Base-by-base conservation (phyloP, 768 basidiomycete species). In the Mycena chlorophos region DNA sequence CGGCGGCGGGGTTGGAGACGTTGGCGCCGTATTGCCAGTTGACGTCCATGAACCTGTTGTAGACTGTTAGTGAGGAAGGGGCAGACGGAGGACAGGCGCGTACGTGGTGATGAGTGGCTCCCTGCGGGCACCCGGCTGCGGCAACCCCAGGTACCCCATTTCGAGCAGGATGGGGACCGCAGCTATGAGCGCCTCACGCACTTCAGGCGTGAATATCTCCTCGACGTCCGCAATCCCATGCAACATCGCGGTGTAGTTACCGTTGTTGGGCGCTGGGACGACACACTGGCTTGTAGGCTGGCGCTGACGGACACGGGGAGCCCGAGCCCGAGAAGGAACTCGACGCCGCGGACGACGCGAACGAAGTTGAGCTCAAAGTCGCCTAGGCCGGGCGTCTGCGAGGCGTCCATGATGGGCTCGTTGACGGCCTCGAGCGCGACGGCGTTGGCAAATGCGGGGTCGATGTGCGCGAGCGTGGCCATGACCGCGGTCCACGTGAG, bases 401-500 rank as follows among this genome's bases (percentile, higher is more conserved):
- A 65, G 5, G 88, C 86, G 63, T 92, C 72, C 86, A 84, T 87
- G 63, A 89, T 82, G 0, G 86, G 87, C 55, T 92, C 90, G 58
- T 92, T 92, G 28, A 87, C 75, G 1, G 90, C 90, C 61, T 92
- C 80, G 28, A 92, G 85, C 1, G 86, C 74, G 38, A 86, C 84
- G n/a, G 87, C 88, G 28, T 75, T 82, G 17, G 61, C 70, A 63
- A 92, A 92, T 37, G 74, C 72, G 4, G 88, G 77, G 65, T 91
- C 85, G 30, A 87, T 69, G 61, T 92, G 90, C 1, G 87, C 72
- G 5, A 92, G 71, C 12, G 79, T 69, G 1, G 90, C 86, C 85
- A 91, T 91, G 22, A 91, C 86, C 13, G 84, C 85, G 0, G 88
- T 83, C 90, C 90, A 92, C n/a, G 85, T 71, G 42, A 92, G 73